phyloP scores from a whole-genome alignment of 1,139 yeast species.

The Barnettozyma hawaiiensis region DNA sequence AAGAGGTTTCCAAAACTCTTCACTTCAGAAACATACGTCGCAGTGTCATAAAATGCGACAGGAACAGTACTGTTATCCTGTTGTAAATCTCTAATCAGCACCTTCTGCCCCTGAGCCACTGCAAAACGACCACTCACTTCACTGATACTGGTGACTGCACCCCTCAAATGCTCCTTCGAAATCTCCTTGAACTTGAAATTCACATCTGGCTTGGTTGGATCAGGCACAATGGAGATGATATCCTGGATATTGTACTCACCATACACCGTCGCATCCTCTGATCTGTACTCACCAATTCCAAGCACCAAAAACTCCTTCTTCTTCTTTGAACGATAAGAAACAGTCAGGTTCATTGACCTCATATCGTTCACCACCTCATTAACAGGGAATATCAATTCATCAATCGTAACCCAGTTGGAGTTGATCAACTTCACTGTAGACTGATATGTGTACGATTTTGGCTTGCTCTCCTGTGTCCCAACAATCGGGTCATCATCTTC shows the following conservation, averaged over 20 bases:
- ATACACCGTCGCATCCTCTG: constrained; percentile 78
- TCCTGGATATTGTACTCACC: constrained; percentile 78
- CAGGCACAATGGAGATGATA: constrained; percentile 81
- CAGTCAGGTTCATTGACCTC: constrained; percentile 30
- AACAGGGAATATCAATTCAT: constrained; percentile 56
- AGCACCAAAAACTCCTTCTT: constrained; percentile 66
- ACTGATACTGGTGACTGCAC: constrained; percentile 76
- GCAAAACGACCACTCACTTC: constrained; percentile 82
- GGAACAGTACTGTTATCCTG: constrained; percentile 81
- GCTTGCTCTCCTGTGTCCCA: constrained; percentile 48
- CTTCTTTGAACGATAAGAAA: constrained; percentile 46
- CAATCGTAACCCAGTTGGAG: constrained; percentile 76
- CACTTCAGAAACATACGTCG: constrained; percentile 72
- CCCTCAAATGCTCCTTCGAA: constrained; percentile 73
- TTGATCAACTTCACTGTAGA: constrained; percentile 65
- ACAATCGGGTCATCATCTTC: constrained; percentile 67
- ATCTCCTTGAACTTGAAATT: constrained; percentile 72
- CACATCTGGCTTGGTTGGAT: constrained; percentile 82
- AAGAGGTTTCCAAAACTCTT: constrained; percentile 80
- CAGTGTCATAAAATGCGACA: constrained; percentile 86
- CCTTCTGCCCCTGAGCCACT: constrained; percentile 84
- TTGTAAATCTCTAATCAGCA: constrained; percentile 74
- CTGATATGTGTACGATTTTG: constrained; percentile 49
- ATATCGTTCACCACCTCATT: constrained; percentile 52
- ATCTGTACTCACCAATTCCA: constrained; percentile 73